These are phyloP conservation scores for Salix caprea DNA, from an alignment of 345 rosid genomes.

Conservation along the genomic window DNA sequence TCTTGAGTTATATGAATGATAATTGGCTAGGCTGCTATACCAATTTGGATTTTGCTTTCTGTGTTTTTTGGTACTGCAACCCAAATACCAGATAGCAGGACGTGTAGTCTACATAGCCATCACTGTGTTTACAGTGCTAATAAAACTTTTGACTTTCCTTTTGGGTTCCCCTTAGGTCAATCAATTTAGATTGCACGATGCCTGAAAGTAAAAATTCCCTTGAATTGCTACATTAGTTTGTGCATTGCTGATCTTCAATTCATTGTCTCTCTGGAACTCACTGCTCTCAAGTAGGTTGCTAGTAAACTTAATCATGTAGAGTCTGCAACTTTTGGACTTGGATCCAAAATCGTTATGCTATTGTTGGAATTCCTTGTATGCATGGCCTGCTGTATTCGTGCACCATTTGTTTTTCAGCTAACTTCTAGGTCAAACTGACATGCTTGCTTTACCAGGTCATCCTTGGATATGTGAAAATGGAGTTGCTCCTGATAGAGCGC, in stretches of 20 bases:
- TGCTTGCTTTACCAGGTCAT: constrained; percentile 54
- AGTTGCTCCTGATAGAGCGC: constrained; percentile 92
- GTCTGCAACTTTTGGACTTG: constrained; percentile 2
- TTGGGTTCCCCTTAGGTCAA: background rate
- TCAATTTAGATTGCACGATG: background rate
- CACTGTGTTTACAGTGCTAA: background rate
- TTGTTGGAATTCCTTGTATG: background rate
- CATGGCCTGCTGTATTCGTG: background rate
- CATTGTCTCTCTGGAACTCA: background rate
- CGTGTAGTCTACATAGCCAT: background rate
- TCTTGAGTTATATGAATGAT: background rate
- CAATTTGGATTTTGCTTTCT: background rate
- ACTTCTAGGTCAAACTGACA: constrained; percentile 2
- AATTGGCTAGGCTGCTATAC: background rate
- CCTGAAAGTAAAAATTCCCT: background rate
- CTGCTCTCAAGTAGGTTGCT: background rate
- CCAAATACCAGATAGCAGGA: background rate
- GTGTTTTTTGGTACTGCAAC: background rate
- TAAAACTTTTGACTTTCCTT: background rate
- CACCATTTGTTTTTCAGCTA: constrained; percentile 3
- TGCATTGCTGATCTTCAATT: background rate
- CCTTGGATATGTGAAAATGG: constrained; percentile 99
- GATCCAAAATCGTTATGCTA: constrained; percentile 1
- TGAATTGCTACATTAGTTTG: background rate
- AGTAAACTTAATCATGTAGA: background rate